Conservation (phyloP, 139 green algal species). For the Helicosporidium sp. region DNA sequence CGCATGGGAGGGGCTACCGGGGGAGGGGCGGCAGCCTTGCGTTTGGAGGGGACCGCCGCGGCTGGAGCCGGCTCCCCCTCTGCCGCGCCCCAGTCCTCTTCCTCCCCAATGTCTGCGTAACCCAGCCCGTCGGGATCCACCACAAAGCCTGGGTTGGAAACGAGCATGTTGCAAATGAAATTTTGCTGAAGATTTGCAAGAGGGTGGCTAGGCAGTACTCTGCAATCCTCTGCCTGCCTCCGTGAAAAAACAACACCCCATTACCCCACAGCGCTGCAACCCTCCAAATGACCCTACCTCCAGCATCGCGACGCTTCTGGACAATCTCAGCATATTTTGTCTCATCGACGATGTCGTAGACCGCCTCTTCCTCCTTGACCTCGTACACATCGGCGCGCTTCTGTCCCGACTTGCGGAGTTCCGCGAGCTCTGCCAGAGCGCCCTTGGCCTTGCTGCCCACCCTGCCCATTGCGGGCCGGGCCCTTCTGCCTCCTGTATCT, state of each 20-base stretch:
- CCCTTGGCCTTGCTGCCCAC: slow-evolving; percentile 10
- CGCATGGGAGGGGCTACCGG: slow-evolving; percentile 11
- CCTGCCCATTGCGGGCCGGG: neutral
- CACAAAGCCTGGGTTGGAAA: slow-evolving; percentile 62
- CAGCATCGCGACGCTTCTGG: slow-evolving; percentile 55
- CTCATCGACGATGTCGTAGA: slow-evolving; percentile 82
- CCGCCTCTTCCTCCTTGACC: slow-evolving; percentile 50
- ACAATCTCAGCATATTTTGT: slow-evolving; percentile 69
- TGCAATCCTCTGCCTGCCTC: too few relatives aligned
- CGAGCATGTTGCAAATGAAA: too few relatives aligned
- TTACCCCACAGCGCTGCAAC: too few relatives aligned
- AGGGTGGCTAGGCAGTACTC: too few relatives aligned
- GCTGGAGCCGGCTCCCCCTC: slow-evolving; percentile 8
- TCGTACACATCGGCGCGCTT: slow-evolving; percentile 44
- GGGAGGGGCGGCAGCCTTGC: slow-evolving; percentile 9
- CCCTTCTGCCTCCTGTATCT: neutral
- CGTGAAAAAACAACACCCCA: too few relatives aligned
- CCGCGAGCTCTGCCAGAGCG: slow-evolving; percentile 19
- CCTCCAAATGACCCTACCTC: too few relatives aligned
- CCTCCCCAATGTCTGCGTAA: slow-evolving; percentile 75
- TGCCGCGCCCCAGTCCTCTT: slow-evolving; percentile 52
- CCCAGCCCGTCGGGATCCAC: slow-evolving; percentile 53
- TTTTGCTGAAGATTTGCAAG: too few relatives aligned
- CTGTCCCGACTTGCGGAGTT: slow-evolving; percentile 19
- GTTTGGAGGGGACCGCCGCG: slow-evolving; percentile 7